Conservation (phyloP, 2,329 filamentous ascomycete genomes). For the Colletotrichum magnum region DNA sequence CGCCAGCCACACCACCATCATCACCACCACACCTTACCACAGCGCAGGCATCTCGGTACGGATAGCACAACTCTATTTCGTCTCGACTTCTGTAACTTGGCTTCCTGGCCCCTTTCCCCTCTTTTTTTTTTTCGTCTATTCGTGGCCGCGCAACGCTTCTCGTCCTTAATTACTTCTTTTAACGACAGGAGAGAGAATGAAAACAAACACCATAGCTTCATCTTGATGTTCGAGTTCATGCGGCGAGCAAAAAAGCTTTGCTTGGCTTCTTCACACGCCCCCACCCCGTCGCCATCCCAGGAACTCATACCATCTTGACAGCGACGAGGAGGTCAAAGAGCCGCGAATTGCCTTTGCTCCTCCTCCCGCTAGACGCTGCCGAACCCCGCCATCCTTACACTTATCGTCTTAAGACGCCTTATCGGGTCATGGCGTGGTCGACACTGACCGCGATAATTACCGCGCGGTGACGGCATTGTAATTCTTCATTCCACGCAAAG, state of each 20-base stretch:
- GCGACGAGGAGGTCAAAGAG: slow-evolving; percentile 21
- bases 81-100: slow-evolving; percentile 24
- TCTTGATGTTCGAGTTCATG: slow-evolving; percentile 16
- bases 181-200: neutral
- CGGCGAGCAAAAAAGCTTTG: neutral
- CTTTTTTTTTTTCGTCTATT: slow-evolving; percentile 1
- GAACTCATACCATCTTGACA: neutral
- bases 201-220: slow-evolving; percentile 18
- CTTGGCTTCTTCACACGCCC: slow-evolving; percentile 10
- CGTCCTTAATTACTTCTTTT: slow-evolving; percentile 22
- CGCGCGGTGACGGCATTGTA: slow-evolving; percentile 11
- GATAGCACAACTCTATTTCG: slow-evolving; percentile 23
- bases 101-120: neutral
- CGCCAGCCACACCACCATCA: too few relatives aligned
- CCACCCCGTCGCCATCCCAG: neutral
- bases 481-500: neutral
- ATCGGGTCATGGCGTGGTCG: slow-evolving; percentile 10
- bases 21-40: neutral
- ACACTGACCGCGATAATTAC: slow-evolving; percentile 21
- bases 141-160: slow-evolving; percentile 27
- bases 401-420: slow-evolving; percentile 6
- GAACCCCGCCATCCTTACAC: slow-evolving; percentile 15
- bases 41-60: neutral
- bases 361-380: neutral
- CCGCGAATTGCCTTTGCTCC: slow-evolving; percentile 20